Percentiles rank a stretch among this genome's conserved stretches.
Conservation (phyloP, 306 rosid genomes). For the Vicia villosa region DNA sequence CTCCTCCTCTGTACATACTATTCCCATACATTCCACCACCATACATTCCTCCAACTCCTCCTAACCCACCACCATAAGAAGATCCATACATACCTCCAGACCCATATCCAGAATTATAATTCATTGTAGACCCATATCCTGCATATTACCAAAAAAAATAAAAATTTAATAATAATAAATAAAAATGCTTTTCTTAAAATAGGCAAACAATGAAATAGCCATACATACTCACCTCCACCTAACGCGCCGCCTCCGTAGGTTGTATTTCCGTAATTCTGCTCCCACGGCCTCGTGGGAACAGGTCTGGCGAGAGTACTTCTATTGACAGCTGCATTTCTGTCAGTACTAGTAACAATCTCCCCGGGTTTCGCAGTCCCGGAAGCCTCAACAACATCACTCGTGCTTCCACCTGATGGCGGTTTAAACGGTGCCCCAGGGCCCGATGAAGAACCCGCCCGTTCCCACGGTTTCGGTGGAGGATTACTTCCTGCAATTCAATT, state of each 20-base stretch:
- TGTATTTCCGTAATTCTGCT: conserved; percentile 70
- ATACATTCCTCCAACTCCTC: conserved; percentile 65
- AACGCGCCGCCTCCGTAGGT: conserved; percentile 70
- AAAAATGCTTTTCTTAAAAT: conserved; percentile 7
- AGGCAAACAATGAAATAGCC: not conserved
- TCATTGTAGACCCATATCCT: conserved; percentile 77
- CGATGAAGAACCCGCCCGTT: conserved; percentile 75
- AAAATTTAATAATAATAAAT: no score
- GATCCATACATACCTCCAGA: conserved; percentile 74
- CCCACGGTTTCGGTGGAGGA: conserved; percentile 98
- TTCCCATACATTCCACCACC: conserved; percentile 92
- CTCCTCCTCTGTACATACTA: conserved; percentile 75
- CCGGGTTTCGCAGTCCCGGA: conserved; percentile 97
- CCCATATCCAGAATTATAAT: conserved; percentile 64
- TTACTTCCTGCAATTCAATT: conserved; percentile 56
- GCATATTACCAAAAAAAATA: conserved; percentile 7
- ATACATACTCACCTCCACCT: conserved; percentile 62
- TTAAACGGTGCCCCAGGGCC: conserved; percentile 81
- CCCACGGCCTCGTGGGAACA: conserved; percentile 96
- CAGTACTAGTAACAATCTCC: conserved; percentile 78
- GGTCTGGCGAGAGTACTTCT: conserved; percentile 72
- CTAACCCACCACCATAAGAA: conserved; percentile 60
- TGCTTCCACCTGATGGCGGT: conserved; percentile 82
- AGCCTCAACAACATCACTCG: conserved; percentile 93
- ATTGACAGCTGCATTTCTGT: conserved; percentile 47